These are phyloP conservation scores for Ophiocordyceps camponoti-saundersi DNA, from an alignment of 2,329 filamentous ascomycete genomes.

Conservation along the genomic window DNA sequence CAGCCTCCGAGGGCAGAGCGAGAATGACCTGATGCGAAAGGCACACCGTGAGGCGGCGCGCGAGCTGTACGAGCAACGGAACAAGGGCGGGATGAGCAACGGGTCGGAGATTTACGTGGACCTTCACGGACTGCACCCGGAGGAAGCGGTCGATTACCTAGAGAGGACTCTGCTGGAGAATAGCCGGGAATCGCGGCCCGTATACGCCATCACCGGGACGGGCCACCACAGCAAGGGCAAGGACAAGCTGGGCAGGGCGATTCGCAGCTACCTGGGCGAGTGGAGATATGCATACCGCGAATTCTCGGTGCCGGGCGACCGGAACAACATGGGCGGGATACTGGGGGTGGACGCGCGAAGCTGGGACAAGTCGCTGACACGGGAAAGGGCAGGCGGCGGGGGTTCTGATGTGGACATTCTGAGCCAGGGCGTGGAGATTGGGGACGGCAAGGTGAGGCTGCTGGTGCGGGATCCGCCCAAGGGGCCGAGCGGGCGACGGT, in stretches of 20 bases:
- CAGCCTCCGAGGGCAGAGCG: constrained; percentile 83
- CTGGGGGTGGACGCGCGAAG: constrained; percentile 50
- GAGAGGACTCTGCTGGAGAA: constrained; percentile 79
- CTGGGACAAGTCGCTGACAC: constrained; percentile 43
- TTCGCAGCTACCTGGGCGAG: constrained; percentile 81
- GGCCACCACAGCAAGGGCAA: constrained; percentile 97
- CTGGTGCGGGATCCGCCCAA: constrained; percentile 44
- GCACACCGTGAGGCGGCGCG: constrained; percentile 87
- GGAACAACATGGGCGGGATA: constrained; percentile 64
- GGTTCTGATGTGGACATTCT: constrained; percentile 37
- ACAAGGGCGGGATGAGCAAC: constrained; percentile 43
- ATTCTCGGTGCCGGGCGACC: constrained; percentile 90
- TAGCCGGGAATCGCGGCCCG: constrained; percentile 49
- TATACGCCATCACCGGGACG: constrained; percentile 94
- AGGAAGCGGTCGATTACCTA: constrained; percentile 90
- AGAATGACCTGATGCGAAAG: constrained; percentile 95
- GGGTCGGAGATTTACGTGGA: constrained; percentile 78
- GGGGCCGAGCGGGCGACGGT: constrained; percentile 32
- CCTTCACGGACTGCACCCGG: constrained; percentile 92
- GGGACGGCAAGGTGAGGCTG: constrained; percentile 48
- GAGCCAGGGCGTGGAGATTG: constrained; percentile 50
- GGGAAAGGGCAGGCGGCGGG: constrained; percentile 26
- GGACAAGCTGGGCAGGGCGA: constrained; percentile 92
- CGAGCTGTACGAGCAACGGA: constrained; percentile 85
- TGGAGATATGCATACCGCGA: constrained; percentile 93